Evolutionary conservation across 75 land plant genomes (phyloP).

Genomic region (Pinus albicaulis): DNA sequence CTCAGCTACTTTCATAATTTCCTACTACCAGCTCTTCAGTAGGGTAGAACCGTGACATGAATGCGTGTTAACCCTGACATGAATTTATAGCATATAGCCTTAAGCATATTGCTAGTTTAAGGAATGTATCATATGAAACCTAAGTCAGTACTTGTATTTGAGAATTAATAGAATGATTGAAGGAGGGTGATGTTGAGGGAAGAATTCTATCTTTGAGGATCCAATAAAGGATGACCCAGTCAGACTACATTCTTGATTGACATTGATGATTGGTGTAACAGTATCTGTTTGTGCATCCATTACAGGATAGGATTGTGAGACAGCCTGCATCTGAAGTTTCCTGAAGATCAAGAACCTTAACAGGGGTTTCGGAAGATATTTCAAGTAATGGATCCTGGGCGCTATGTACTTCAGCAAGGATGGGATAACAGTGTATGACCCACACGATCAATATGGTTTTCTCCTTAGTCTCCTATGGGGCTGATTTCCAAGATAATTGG

Average conservation of each 20-base stretch:
- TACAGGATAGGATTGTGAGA: slow-evolving; percentile 55
- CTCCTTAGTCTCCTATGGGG: slow-evolving; percentile 64
- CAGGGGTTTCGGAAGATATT: slow-evolving; percentile 10
- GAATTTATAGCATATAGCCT: too few relatives aligned
- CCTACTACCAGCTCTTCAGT: too few relatives aligned
- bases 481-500: slow-evolving; percentile 57
- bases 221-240: slow-evolving; percentile 33
- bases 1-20: too few relatives aligned
- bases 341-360: slow-evolving; percentile 27
- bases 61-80: too few relatives aligned
- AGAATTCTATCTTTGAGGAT: slow-evolving; percentile 29
- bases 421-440: slow-evolving; percentile 99
- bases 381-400: slow-evolving; percentile 85
- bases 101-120: neutral
- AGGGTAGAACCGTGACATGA: too few relatives aligned
- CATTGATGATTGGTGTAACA: slow-evolving; percentile 47
- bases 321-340: slow-evolving; percentile 31
- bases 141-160: slow-evolving; percentile 7
- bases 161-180: neutral
- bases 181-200: slow-evolving; percentile 13
- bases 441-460: slow-evolving; percentile 71
- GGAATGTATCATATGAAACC: slow-evolving; percentile 1
- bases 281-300: slow-evolving; percentile 58
- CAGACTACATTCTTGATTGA: slow-evolving; percentile 30
- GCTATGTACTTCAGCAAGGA: slow-evolving; percentile 91